Base-by-base conservation (phyloP, 2,329 filamentous ascomycete species). In the Curvularia hawaiiensis region DNA sequence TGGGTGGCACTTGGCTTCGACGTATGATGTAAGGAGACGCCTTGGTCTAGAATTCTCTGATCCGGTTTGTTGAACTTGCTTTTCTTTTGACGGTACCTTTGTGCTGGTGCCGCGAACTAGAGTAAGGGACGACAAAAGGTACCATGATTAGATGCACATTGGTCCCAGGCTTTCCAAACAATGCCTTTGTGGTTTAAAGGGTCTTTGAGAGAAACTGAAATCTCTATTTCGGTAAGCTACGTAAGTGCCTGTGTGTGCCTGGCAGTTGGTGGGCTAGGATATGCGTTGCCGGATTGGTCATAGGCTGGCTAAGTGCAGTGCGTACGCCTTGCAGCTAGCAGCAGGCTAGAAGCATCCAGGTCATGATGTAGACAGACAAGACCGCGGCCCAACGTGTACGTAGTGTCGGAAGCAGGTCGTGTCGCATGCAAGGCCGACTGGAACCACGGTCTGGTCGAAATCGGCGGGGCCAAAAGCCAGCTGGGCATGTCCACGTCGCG, bases 11-110 rank as follows among this genome's bases (percentile, higher is more conserved):
- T 50, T 50, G 30, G 47, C 47, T 22, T 40, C n/a, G 33, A 33
- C 33, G 47, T 50, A 50, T 50, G 47, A 50, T 50, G 47, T 50
- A 50, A 50, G 31, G 33, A 30, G 16, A 30, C 24, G 35, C 24
- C 22, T 30, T 22, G 47, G 47, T 26, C 47, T 50, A 50, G 47
- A 50, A 40, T 39, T 18, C 16, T 39, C n/a, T 14, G 47, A 33
- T 47, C 47, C 24, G 35, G 22, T 39, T 50, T 39, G 20, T 50
- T 39, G 22, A 26, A n/a, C n/a, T 39, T 50, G 33, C 47, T 50
- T 50, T 50, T 50, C 26, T 28, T 40, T 39, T 24, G 14, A 50
- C 28, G 35, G 47, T 50, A 40, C 35, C 47, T 50, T 40, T 50
- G 33, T 39, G 24, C 35, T 39, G 33, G 47, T 50, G 33, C 24